phyloP scores from a whole-genome alignment of 352 stramenopile species.

The Phytophthora parvispora region DNA sequence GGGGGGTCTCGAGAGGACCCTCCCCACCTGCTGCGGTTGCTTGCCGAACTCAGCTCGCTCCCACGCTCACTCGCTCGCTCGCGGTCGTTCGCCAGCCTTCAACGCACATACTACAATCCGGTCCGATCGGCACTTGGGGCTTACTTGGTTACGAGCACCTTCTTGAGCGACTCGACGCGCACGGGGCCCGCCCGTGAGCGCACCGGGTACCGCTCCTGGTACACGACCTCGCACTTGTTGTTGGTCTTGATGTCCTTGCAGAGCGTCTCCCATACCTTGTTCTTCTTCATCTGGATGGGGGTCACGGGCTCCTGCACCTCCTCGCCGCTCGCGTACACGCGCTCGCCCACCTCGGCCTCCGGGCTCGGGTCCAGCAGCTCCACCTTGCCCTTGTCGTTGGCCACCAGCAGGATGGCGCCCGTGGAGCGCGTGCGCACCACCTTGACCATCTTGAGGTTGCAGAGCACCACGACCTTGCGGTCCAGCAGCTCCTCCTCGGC shows the following conservation, averaged over 20 bases:
- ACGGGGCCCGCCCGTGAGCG: slow-evolving; percentile 64
- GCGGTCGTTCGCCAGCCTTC: slow-evolving; percentile 22
- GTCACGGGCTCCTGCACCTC: slow-evolving; percentile 78
- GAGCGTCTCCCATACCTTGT: slow-evolving; percentile 85
- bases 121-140: slow-evolving; percentile 4
- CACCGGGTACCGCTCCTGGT: slow-evolving; percentile 68
- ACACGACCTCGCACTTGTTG: slow-evolving; percentile 83
- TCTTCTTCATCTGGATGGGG: slow-evolving; percentile 89
- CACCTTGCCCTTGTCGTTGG: slow-evolving; percentile 65
- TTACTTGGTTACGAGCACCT: slow-evolving; percentile 54
- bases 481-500: slow-evolving; percentile 79
- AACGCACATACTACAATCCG: slow-evolving; percentile 26
- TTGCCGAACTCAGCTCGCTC: slow-evolving; percentile 20
- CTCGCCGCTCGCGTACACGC: slow-evolving; percentile 78
- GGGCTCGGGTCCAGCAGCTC: slow-evolving; percentile 73
- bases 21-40: slow-evolving; percentile 6
- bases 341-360: slow-evolving; percentile 76
- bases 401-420: slow-evolving; percentile 64
- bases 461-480: slow-evolving; percentile 78
- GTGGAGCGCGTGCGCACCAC: slow-evolving; percentile 71
- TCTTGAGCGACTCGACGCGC: slow-evolving; percentile 74
- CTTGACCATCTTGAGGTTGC: slow-evolving; percentile 85
- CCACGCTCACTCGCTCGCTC: slow-evolving; percentile 26
- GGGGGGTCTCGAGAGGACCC: neutral
- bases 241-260: slow-evolving; percentile 83